Evolutionary conservation across 2,329 filamentous ascomycete genomes (phyloP).

Genomic region (Penicillium italicum): DNA sequence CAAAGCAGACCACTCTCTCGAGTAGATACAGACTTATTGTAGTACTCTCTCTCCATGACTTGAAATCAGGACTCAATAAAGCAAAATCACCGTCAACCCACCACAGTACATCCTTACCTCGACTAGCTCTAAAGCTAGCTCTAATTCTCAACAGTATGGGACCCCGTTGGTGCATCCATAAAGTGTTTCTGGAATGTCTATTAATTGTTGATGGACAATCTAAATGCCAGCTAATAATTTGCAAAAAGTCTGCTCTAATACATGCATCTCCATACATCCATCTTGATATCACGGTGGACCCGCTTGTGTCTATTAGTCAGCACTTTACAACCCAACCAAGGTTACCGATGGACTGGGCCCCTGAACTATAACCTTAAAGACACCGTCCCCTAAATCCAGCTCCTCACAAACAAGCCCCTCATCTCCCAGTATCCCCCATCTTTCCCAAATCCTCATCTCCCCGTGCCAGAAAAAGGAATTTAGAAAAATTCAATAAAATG

Average conservation of each 20-base stretch:
- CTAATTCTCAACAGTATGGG: background rate
- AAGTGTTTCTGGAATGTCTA: fast-evolving
- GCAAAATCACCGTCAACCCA: background rate
- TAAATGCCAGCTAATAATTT: background rate
- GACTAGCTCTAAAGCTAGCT: background rate
- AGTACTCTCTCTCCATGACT: too few relatives aligned
- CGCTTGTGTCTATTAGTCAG: background rate
- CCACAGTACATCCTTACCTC: background rate
- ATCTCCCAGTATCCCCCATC: background rate
- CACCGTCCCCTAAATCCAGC: background rate
- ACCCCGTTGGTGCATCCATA: too few relatives aligned
- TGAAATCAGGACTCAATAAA: background rate
- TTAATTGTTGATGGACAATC: background rate
- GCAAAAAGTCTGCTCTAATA: background rate
- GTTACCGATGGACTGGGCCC: background rate
- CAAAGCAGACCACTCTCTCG: too few relatives aligned
- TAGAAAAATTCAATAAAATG: conserved; percentile 7
- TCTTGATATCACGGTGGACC: background rate
- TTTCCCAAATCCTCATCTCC: background rate
- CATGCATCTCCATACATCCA: background rate
- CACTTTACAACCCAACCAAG: background rate
- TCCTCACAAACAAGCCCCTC: background rate
- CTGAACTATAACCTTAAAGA: conserved; percentile 1
- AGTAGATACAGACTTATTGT: too few relatives aligned
- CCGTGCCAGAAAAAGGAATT: background rate